phyloP scores from a whole-genome alignment of 768 basidiomycete genomes.

The Tricholoma sp. region DNA sequence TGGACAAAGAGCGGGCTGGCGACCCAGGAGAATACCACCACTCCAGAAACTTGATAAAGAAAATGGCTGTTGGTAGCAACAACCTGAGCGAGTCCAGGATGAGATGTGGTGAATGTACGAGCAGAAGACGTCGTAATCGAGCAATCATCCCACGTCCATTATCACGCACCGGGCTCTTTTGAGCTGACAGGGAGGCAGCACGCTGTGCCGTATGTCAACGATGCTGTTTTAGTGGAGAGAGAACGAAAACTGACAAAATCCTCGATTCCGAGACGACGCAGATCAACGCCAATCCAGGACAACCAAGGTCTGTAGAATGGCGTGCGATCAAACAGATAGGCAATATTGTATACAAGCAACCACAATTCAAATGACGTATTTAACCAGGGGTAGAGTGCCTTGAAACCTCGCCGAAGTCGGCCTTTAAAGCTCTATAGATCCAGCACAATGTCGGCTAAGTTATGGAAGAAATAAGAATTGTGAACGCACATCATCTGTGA shows the following conservation, averaged over 20 bases:
- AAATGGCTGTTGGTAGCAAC: conserved; percentile 83
- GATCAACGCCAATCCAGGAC: conserved; percentile 74
- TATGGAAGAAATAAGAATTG: conserved; percentile 4
- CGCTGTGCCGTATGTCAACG: conserved; percentile 29
- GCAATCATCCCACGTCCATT: conserved; percentile 33
- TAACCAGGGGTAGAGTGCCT: conserved; percentile 73
- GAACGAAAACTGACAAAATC: conserved; percentile 59
- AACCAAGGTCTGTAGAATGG: conserved; percentile 91
- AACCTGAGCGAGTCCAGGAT: conserved; percentile 74
- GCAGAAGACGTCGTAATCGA: conserved; percentile 40
- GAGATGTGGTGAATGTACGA: conserved; percentile 52
- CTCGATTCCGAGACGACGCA: conserved; percentile 73
- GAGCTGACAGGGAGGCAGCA: conserved; percentile 30
- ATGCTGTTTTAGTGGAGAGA: background rate
- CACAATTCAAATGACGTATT: conserved; percentile 78
- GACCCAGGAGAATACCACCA: conserved; percentile 99
- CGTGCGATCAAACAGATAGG: conserved; percentile 85
- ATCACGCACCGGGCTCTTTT: conserved; percentile 24
- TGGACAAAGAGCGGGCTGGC: conserved; percentile 68
- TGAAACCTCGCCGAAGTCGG: conserved; percentile 59
- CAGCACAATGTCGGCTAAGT: background rate
- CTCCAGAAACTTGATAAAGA: conserved; percentile 94
- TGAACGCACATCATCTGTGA: conserved; percentile 47
- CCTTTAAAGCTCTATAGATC: conserved; percentile 44
- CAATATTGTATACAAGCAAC: conserved; percentile 78